Evolutionary conservation across 225 moss, liverwort and hornwort species (phyloP), one percentile per base, ranked within the genome.

Genomic region (Bryum argenteum): DNA sequence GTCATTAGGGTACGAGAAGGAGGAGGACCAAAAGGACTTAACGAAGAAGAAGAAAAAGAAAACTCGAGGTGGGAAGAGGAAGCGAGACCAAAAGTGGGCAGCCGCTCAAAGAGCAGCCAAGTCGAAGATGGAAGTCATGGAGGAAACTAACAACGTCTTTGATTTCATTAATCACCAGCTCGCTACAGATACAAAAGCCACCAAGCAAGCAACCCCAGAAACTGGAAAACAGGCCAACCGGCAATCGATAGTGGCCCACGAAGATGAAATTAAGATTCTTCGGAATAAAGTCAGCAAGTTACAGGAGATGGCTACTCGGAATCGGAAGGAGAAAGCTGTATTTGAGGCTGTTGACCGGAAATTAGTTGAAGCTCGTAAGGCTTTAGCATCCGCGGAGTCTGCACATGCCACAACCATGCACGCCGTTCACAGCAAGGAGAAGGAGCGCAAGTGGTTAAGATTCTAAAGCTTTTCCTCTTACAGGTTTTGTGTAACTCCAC

Each of bases 391-490:
- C 40, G 94, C 98, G 37, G 98, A 98, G 77, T 84, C 85, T 58
- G 89, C 88, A 22, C 94, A 88, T 75, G 92, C 92, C 43, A 85
- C 81, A 47, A 85, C 94, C 33, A 87, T 74, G 9, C 54, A 88
- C 69, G 92, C 89, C 42, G 88, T 98, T 51, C 84, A 92, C 40
- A 92, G 82, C 81, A 94, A 94, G 78, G 98, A 98, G 77, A 91
- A 90, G 62, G 94, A 97, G 81, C 87, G 87, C 70, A 98, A 91
- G 64, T 98, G 98, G 98, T 75, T 98, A 37, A 89, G 89, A 73
- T 98, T 98, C 60, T 98, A 69, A 81, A 61, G n/a, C 20, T 14
- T 71, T 18, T 54, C 15, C 11, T 6, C 56, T 61, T 73, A 2
- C 18, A 17, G 39, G 41, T 61, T 79, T 50, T 56, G 43, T 55